Base-by-base conservation (phyloP, 768 basidiomycete genomes). In the Saitozyma sp. region DNA sequence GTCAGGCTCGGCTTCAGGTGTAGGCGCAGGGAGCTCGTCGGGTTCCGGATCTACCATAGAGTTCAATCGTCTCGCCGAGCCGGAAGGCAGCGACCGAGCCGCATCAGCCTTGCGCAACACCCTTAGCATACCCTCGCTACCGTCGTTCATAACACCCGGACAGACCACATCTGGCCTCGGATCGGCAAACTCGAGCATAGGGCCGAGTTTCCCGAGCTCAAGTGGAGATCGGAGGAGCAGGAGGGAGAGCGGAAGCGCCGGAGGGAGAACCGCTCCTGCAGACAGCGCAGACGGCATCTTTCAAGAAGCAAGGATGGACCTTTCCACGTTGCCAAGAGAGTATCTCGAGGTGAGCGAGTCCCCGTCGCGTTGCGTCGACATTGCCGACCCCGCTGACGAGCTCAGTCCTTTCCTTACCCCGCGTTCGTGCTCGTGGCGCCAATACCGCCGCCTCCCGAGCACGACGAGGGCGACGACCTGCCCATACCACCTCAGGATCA, bases 371-470 rank as follows among this genome's bases (percentile, higher is more conserved):
- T 37, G 40, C n/a, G 45, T 17, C 45, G 45, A 46, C 11, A 6
- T 46, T 17, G 45, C 45, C 38, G 17, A n/a, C 5, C 42, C 17
- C 16, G 20, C 50, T 54, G 42, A 54, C 54, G 16, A 13, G 14
- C 7, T 19, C 40, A 69, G 67, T 38, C 64, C 14, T 69, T 63
- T 37, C 67, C 67, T 1, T 69, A 65, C 42, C 67, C 74, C 0
- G 68, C 74, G 0, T 71, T 76, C 56, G 68, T 71, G 10, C 58
- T 76, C 16, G 50, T 59, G 8, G 54, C 53, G 10, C 67, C 68
- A 19, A 58, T 74, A 1, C 73, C 71, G 13, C 71, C 71, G 9
- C 54, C 64, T 9, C 51, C 61, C 16, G n/a, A 42, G 19, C n/a
- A 55, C 11, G 55, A 46, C 37, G 59, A 65, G 20, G 39, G 55